phyloP scores from a whole-genome alignment of 306 rosid genomes.

The Ziziphus jujuba region DNA sequence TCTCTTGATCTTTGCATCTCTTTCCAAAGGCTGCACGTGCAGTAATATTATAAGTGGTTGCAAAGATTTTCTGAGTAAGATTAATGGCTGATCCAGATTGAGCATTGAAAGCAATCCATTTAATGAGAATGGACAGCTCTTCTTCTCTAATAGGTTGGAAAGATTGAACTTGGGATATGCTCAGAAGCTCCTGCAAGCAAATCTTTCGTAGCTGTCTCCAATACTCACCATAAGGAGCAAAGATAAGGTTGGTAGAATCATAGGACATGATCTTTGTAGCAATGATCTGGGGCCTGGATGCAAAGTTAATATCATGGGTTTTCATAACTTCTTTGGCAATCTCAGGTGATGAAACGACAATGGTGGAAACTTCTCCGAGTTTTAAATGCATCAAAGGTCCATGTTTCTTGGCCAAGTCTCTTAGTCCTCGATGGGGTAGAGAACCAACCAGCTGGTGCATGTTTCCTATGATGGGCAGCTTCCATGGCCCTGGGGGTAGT shows the following conservation, averaged over 20 bases:
- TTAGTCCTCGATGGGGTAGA: conserved; percentile 22
- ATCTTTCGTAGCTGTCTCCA: conserved; percentile 28
- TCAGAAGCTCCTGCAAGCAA: conserved; percentile 31
- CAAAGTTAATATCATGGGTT: neutral
- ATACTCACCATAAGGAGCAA: conserved; percentile 9
- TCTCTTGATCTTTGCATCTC: conserved; percentile 21
- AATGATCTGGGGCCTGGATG: conserved; percentile 28
- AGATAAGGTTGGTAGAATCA: neutral
- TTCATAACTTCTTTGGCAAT: neutral
- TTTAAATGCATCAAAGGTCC: conserved; percentile 46
- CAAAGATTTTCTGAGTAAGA: conserved; percentile 18
- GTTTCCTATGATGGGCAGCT: conserved; percentile 38
- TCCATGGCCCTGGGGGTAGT: conserved; percentile 37
- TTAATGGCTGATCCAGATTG: conserved; percentile 27
- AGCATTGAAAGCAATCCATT: conserved; percentile 21
- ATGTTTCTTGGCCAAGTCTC: conserved; percentile 32
- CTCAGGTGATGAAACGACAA: neutral
- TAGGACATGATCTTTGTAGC: conserved; percentile 6
- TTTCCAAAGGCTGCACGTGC: conserved; percentile 37
- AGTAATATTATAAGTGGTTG: conserved; percentile 8
- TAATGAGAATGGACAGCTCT: conserved; percentile 32
- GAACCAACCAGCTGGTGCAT: conserved; percentile 25
- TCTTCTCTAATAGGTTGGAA: conserved; percentile 45
- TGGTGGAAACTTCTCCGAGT: conserved; percentile 7
- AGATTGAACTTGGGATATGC: conserved; percentile 43